Evolutionary conservation across 2,329 filamentous ascomycete genomes (phyloP).

Genomic region (Penicillium sp.): DNA sequence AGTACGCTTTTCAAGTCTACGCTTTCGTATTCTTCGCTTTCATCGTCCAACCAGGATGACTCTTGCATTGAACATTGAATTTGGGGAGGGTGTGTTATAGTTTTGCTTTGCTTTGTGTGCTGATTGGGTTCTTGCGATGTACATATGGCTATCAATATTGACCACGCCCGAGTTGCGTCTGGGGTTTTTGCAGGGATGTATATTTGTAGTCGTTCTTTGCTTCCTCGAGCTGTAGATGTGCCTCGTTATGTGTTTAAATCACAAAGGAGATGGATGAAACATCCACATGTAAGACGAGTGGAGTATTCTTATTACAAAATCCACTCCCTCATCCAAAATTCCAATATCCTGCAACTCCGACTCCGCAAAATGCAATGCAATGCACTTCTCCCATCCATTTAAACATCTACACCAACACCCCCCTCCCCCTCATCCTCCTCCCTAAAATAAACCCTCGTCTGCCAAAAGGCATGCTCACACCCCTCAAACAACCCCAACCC

Average conservation of each 20-base stretch:
- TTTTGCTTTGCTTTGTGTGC: not conserved
- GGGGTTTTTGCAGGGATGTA: not conserved
- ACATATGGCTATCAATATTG: conserved; percentile 15
- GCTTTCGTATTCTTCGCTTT: not conserved
- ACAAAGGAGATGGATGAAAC: not conserved
- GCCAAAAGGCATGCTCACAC: conserved; percentile 47
- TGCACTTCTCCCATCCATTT: not conserved
- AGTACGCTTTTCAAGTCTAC: not conserved
- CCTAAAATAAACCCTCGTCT: conserved; percentile 43
- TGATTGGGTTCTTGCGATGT: conserved; percentile 12
- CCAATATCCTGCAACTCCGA: not conserved
- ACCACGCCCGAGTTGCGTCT: not conserved
- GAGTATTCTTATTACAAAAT: not conserved
- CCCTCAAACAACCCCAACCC: conserved; percentile 39
- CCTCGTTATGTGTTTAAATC: not conserved
- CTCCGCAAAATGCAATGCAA: not conserved
- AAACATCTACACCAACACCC: not conserved
- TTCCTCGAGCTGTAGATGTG: no score
- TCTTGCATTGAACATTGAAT: conserved; percentile 4
- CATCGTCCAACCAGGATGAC: not conserved
- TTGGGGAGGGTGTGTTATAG: not conserved
- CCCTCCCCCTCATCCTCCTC: conserved; percentile 9
- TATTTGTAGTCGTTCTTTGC: not conserved
- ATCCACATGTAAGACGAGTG: not conserved
- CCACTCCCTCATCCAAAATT: not conserved